Conservation (phyloP, 2,329 filamentous ascomycete genomes). For the Nannizziopsis arthrosporioides region DNA sequence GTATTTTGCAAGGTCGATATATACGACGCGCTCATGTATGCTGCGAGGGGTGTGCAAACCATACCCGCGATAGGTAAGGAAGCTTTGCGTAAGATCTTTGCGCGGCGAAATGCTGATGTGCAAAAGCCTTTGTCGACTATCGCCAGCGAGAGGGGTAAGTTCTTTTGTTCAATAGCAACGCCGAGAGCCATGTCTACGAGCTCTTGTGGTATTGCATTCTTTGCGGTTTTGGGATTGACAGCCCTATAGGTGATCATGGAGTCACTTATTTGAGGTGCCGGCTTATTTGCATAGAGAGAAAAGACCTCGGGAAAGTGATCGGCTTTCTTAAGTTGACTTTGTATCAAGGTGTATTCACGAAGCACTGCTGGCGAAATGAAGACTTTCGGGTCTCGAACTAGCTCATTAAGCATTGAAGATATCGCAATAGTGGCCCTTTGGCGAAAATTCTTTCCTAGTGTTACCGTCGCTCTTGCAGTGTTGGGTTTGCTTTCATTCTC, state of each 20-base stretch:
- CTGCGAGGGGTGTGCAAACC: constrained; percentile 26
- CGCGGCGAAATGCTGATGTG: constrained; percentile 33
- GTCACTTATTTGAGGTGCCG: constrained; percentile 51
- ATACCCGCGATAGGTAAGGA: constrained; percentile 32
- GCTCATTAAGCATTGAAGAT: constrained; percentile 50
- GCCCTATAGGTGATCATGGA: constrained; percentile 48
- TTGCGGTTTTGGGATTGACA: constrained; percentile 56
- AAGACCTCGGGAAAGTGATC: constrained; percentile 71
- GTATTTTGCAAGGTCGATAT: constrained; percentile 56
- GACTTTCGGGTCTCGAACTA: constrained; percentile 63
- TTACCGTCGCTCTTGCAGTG: constrained; percentile 1
- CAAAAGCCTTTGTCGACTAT: constrained; percentile 55
- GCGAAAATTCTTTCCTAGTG: constrained; percentile 22
- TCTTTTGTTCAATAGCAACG: constrained; percentile 65
- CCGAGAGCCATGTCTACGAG: constrained; percentile 64
- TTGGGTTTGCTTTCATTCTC: constrained; percentile 16
- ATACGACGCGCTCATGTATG: constrained; percentile 58
- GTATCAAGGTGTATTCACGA: constrained; percentile 61
- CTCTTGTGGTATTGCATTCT: constrained; percentile 59
- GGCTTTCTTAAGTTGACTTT: constrained; percentile 59
- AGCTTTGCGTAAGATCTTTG: constrained; percentile 35
- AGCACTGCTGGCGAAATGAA: constrained; percentile 68
- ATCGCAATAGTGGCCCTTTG: constrained; percentile 35
- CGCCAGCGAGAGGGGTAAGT: constrained; percentile 65
- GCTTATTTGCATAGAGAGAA: constrained; percentile 72